Base-by-base conservation (phyloP, 2,329 filamentous ascomycete genomes). In the Aphanoascus verrucosus region DNA sequence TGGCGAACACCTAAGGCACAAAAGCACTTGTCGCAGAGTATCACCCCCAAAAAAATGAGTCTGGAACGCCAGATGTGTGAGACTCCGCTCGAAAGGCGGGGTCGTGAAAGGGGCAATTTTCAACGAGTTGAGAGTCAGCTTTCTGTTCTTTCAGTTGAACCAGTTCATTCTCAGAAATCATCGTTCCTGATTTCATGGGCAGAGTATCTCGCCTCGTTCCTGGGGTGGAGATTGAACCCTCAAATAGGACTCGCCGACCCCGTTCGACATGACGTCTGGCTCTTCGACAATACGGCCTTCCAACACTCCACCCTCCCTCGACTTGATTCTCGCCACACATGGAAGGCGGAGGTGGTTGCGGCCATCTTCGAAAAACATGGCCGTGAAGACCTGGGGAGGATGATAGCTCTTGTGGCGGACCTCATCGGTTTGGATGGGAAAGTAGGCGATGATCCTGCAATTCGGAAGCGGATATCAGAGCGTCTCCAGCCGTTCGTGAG, bases 261-360 rank as follows among this genome's bases (percentile, higher is more conserved):
- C 14, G 71, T 79, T n/a, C 68, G 74, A 48, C 85, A 95, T 66
- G 81, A 80, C 12, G 82, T 96, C 40, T 96, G 91, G 91, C 74
- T 96, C 6, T 75, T 96, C 46, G 89, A 97, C 72, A 95, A 93
- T 63, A 91, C 86, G 2, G 90, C 89, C 3, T 91, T 85, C 66
- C 80, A 81, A 56, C 62, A 67, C 5, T 41, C 40, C 19, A 35
- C 35, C 3, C 40, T 31, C 6, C 17, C 5, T 32, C 28, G n/a
- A 7, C 46, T 40, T 19, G 40, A 43, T 17, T 28, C 20, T 49
- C 58, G 43, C 66, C 69, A 73, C 44, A 63, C 55, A 61, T 96
- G 89, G 88, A 77, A 86, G 63, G 85, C 85, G 23, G 88, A 96
- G 65, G 89, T 90, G 57, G 82, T 94, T 0, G 81, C 85, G 1